Evolutionary conservation across 495 filamentous ascomycete species (phyloP), one percentile per base, ranked within the genome.

Genomic region (Penicillium roqueforti): DNA sequence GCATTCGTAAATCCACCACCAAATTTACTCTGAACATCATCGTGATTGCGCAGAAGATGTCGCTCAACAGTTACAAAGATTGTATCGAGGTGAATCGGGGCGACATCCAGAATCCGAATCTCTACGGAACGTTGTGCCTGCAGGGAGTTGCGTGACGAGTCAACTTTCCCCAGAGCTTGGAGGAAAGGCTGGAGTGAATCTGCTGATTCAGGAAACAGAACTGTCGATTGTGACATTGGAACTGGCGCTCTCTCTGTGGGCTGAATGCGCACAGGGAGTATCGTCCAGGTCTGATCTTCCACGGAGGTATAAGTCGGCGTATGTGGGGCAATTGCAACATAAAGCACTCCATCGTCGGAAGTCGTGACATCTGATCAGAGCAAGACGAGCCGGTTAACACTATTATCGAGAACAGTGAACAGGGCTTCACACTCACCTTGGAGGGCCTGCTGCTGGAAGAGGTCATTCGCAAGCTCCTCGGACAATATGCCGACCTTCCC

Each of bases 401-500:
- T 31, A 22, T 14, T 16, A 32, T 31, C 14, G 3, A 8, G 3
- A 20, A 29, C 37, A 41, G 18, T 40, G 22, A 41, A 51, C 4
- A 0, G 41, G 34, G 22, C 38, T 25, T 42, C 23, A 50, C 31
- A 56, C 68, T 70, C 53, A 76, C 73, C 68, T 56, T 65, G 59
- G 52, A 71, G 62, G 38, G 68, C 64, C 23, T 73, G 58, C 14
- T 80, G 77, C 22, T 85, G 87, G 63, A 95, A 95, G 39, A 97
- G 78, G 65, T 95, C 87, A 26, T 77, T 76, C 54, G 87, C 90
- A 31, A 98, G 78, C 67, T 95, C 88, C 60, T 92, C 87, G 16
- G 92, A 95, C 46, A 98, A 65, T 40, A 93, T 82, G 42, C 89
- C 93, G 28, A 91, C 81, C 56, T 95, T 89, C n/a, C 88, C 89